Base-by-base conservation (phyloP, 352 stramenopile genomes). In the Pythium dissimile region DNA sequence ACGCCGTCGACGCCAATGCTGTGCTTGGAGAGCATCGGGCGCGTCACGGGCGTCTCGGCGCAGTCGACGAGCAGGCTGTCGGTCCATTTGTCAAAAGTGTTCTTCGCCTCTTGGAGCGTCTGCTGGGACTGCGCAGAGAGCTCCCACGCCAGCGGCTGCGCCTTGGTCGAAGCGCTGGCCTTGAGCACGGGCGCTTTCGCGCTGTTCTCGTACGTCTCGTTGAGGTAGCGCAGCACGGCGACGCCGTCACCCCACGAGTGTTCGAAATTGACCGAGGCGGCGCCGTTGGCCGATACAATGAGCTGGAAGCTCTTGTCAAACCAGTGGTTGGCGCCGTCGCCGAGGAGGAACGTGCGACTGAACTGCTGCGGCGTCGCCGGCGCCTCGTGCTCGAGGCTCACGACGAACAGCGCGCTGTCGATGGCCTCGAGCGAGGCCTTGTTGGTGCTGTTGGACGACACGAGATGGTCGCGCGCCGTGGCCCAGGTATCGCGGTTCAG, bases 241-340 rank as follows among this genome's bases (percentile, higher is more conserved):
- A 96, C 86, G 38, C 89, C 89, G 24, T 61, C 53, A 37, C 53
- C 53, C 86, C 88, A 97, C 32, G 88, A 85, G 62, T 97, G 89
- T 54, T 97, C 89, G 68, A 96, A 96, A 71, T 94, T 95, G 41
- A 96, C 84, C 2, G 80, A 89, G 15, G 82, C 79, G 21, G 75
- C 76, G 42, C 87, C 89, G 56, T 95, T 95, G 11, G 69, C 71
- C 10, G 82, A 77, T 7, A 96, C 66, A 43, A 96, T 90, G 5
- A 96, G 59, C 64, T 97, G 89, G 54, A 97, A 94, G 62, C 84
- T 94, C 83, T 97, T 97, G 68, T 97, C 89, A 45, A 95, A 96
- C 88, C 89, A 97, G 62, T 92, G 86, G 72, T 96, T 96, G 20
- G 72, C 72, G 44, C 81, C 86, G 39, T 95, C 79, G 48, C 88